Percentiles rank a stretch among this genome's conserved stretches.
phyloP scores from a whole-genome alignment of 306 rosid genomes.

The cucumber (Cucumis sativus) region Cucumber_9930_V3 NC_026657.2:36924001-36924500 shows the following conservation, averaged over 20 bases:
- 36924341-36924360: neutral
- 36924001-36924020: neutral
- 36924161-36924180: neutral
- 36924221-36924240: constrained; percentile 67
- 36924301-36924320: neutral
- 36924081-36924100: constrained; percentile 86
- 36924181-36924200: neutral
- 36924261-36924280: constrained; percentile 71
- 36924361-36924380: neutral
- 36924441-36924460: neutral
- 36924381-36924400: neutral
- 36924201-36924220: neutral
- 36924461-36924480: neutral
- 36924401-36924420: neutral
- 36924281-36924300: constrained; percentile 40
- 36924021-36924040: neutral
- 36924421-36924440: neutral
- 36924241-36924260: constrained; percentile 40
- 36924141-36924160: neutral
- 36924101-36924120: constrained; percentile 74
- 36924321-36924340: neutral
- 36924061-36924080: constrained; percentile 75
- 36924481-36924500: constrained; percentile 32
- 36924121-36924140: constrained; percentile 78
- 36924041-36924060: constrained; percentile 77